Evolutionary conservation across 495 filamentous ascomycete genomes (phyloP).

Genomic region (Talaromyces liani): DNA sequence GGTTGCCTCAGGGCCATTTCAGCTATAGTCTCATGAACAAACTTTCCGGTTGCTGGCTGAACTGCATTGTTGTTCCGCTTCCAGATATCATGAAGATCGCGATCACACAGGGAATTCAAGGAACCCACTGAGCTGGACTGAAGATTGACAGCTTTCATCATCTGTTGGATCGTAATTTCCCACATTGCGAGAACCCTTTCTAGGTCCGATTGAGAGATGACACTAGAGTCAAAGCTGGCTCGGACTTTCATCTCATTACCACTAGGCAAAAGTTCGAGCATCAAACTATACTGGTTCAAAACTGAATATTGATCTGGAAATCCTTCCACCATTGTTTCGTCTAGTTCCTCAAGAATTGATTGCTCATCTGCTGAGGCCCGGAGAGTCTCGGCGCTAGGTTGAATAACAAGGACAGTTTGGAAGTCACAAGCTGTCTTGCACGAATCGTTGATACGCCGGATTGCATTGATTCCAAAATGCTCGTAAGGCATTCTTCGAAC

Average conservation of each 20-base stretch:
- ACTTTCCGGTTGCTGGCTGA: conserved; percentile 4
- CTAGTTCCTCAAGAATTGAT: not conserved
- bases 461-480: conserved; percentile 47
- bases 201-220: not conserved
- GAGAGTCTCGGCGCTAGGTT: conserved; percentile 8
- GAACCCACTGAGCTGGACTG: too few relatives aligned
- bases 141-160: too few relatives aligned
- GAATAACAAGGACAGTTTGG: conserved; percentile 24
- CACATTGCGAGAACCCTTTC: not conserved
- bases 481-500: conserved; percentile 43
- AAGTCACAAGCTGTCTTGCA: conserved; percentile 27
- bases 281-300: not conserved
- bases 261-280: not conserved
- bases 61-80: conserved; percentile 12
- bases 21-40: not conserved
- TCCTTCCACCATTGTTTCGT: not conserved
- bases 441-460: conserved; percentile 22
- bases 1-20: conserved; percentile 13
- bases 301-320: conserved; percentile 3
- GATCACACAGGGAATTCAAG: not conserved
- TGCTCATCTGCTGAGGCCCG: not conserved
- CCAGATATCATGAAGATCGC: conserved; percentile 7
- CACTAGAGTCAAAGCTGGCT: not conserved
- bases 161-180: too few relatives aligned
- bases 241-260: not conserved